Conservation (phyloP, 2,329 filamentous ascomycete species). For the Colletotrichum plurivorum region DNA sequence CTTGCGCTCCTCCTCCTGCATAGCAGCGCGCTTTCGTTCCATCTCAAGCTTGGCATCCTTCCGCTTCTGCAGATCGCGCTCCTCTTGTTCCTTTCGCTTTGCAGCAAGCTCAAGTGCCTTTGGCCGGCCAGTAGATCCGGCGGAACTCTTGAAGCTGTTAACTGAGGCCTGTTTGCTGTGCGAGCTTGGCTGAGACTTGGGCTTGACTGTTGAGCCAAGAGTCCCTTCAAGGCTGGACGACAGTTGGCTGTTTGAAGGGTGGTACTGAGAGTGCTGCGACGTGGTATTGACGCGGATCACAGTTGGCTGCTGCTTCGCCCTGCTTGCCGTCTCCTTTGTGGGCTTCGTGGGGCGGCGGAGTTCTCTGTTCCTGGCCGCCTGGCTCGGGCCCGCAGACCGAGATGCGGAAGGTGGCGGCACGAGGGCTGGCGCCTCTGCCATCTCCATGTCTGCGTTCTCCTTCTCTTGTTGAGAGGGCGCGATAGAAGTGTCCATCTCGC, state of each 20-base stretch:
- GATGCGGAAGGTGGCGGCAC: slow-evolving; percentile 75
- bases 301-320: slow-evolving; percentile 77
- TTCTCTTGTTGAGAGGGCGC: slow-evolving; percentile 46
- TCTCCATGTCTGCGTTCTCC: slow-evolving; percentile 64
- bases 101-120: slow-evolving; percentile 83
- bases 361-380: slow-evolving; percentile 65
- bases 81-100: slow-evolving; percentile 88
- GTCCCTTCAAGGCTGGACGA: slow-evolving; percentile 73
- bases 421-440: slow-evolving; percentile 66
- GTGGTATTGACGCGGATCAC: slow-evolving; percentile 80
- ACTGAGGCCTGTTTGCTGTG: slow-evolving; percentile 67
- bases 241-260: slow-evolving; percentile 70
- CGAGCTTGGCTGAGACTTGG: slow-evolving; percentile 76
- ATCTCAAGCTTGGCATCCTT: slow-evolving; percentile 85
- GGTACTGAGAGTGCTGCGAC: slow-evolving; percentile 72
- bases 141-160: slow-evolving; percentile 75
- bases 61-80: slow-evolving; percentile 83
- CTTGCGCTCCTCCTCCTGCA: slow-evolving; percentile 75
- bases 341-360: slow-evolving; percentile 74
- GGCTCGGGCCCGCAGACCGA: slow-evolving; percentile 62
- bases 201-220: slow-evolving; percentile 60
- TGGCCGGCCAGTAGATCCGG: slow-evolving; percentile 74
- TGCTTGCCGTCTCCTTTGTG: slow-evolving; percentile 69
- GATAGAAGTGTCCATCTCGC: slow-evolving; percentile 48
- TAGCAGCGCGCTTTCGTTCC: slow-evolving; percentile 80